These are phyloP conservation scores for Perkinsus olseni DNA, from an alignment of 169 alveolate genomes.

Conservation along the genomic window DNA sequence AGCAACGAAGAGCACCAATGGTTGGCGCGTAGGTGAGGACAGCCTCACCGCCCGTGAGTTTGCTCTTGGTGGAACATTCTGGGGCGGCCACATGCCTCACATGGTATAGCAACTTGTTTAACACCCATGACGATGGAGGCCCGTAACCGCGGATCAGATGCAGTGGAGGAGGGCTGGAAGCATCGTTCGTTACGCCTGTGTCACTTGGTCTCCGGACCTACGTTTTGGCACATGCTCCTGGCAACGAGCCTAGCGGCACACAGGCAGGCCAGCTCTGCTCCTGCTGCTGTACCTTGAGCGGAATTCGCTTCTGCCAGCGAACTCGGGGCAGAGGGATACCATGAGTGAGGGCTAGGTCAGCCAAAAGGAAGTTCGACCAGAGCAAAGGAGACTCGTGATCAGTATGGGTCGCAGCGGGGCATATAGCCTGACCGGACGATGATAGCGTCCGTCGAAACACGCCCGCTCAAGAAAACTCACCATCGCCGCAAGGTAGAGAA, in stretches of 20 bases:
- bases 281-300: neutral
- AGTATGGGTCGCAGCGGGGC: neutral
- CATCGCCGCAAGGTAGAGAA: neutral
- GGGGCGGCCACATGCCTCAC: neutral
- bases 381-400: neutral
- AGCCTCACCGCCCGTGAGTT: neutral
- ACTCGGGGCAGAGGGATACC: neutral
- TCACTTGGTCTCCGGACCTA: neutral
- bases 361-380: neutral
- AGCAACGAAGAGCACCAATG: neutral
- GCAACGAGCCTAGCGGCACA: neutral
- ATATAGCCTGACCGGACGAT: neutral
- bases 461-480: neutral
- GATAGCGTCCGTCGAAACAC: neutral
- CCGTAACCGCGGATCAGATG: neutral
- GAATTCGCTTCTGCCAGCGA: neutral
- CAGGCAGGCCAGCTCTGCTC: neutral
- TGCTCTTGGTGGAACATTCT: neutral
- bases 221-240: neutral
- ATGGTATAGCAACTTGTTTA: neutral
- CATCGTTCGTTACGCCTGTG: neutral
- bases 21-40: neutral
- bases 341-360: neutral
- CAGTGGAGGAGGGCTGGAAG: neutral
- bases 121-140: neutral